Conservation (phyloP, 768 basidiomycete species). For the Dictyophora rubrovolvata region DNA sequence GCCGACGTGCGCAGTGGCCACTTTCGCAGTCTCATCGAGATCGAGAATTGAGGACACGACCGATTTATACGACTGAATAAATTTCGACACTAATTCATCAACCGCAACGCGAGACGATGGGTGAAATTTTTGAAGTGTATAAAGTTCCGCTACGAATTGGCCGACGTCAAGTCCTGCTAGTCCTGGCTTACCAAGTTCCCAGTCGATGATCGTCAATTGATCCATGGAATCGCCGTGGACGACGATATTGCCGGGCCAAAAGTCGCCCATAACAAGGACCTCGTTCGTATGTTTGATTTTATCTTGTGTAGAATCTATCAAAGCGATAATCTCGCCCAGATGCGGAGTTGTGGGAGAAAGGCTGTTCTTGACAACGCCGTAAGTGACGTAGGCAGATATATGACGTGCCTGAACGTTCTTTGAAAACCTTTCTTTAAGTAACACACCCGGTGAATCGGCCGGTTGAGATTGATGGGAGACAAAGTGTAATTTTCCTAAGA, state of each 20-base stretch:
- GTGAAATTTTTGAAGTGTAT: constrained; percentile 38
- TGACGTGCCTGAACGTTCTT: background rate
- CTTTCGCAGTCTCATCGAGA: constrained; percentile 9
- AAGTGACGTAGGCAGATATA: background rate
- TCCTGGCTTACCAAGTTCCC: constrained; percentile 54
- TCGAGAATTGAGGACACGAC: constrained; percentile 10
- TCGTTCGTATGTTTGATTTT: background rate
- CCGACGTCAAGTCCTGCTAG: constrained; percentile 51
- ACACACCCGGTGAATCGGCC: background rate
- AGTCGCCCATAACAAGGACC: constrained; percentile 43
- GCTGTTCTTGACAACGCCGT: background rate
- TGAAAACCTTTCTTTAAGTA: background rate
- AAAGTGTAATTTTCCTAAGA: constrained; percentile 43
- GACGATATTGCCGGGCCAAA: constrained; percentile 64
- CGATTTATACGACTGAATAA: constrained; percentile 35
- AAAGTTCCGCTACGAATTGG: constrained; percentile 54
- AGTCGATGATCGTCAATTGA: constrained; percentile 46
- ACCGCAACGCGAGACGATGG: constrained; percentile 29
- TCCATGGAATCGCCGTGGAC: constrained; percentile 30
- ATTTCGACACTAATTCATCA: constrained; percentile 29
- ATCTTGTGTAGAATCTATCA: background rate
- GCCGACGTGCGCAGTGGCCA: constrained; percentile 37
- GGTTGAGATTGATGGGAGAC: constrained; percentile 11
- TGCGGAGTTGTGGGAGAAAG: background rate
- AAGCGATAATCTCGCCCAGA: background rate